Evolutionary conservation across 352 stramenopile species (phyloP).

Genomic region (Saprolegnia parasitica): DNA sequence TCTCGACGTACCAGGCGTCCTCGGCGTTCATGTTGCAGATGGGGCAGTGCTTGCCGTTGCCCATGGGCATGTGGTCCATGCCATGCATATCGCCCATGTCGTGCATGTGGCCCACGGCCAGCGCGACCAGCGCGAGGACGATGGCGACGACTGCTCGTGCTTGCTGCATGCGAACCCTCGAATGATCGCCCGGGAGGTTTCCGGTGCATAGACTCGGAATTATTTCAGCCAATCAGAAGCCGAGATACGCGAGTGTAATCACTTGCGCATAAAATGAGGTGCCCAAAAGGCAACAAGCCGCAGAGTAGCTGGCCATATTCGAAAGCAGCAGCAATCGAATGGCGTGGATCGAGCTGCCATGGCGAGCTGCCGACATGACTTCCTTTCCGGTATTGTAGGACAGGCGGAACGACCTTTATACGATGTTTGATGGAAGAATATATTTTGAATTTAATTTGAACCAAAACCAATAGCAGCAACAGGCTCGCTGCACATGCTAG

Average conservation of each 20-base stretch:
- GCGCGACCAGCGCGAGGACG: neutral
- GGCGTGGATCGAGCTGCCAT: neutral
- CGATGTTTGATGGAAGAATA: too few relatives aligned
- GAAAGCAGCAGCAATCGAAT: neutral
- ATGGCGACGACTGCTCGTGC: slow-evolving; percentile 1
- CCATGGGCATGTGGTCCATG: slow-evolving; percentile 6
- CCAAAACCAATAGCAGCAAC: too few relatives aligned
- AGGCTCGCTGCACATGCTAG: too few relatives aligned
- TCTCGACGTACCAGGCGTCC: slow-evolving; percentile 59
- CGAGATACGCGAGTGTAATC: neutral
- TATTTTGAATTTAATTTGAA: too few relatives aligned
- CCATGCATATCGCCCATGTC: slow-evolving; percentile 9
- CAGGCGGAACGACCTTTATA: too few relatives aligned
- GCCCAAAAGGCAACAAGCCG: neutral
- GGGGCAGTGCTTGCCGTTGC: slow-evolving; percentile 38
- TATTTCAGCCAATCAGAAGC: slow-evolving; percentile 4
- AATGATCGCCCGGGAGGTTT: slow-evolving; percentile 15
- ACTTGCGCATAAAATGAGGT: neutral
- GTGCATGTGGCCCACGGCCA: slow-evolving; percentile 1
- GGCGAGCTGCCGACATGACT: too few relatives aligned
- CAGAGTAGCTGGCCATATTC: neutral
- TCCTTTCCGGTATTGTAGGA: too few relatives aligned
- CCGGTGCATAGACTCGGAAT: neutral
- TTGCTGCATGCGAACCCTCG: slow-evolving; percentile 6
- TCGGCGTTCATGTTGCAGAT: slow-evolving; percentile 68